phyloP scores from a whole-genome alignment of 2,329 filamentous ascomycete genomes.

The Pezicula carpinea region DNA sequence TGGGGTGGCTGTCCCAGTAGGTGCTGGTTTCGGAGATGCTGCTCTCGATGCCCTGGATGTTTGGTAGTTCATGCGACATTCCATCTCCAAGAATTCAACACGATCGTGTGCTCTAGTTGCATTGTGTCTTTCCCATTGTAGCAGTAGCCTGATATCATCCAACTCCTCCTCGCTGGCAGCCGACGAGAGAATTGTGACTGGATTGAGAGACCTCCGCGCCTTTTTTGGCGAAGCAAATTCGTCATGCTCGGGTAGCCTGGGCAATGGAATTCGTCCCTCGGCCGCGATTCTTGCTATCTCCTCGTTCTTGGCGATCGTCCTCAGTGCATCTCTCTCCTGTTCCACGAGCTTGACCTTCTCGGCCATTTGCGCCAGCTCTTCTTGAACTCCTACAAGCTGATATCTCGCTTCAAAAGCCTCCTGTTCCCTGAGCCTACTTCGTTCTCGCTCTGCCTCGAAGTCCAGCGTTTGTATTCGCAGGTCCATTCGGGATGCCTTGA shows the following conservation, averaged over 20 bases:
- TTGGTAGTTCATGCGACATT: constrained; percentile 67
- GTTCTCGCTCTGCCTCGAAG: constrained; percentile 59
- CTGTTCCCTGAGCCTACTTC: constrained; percentile 57
- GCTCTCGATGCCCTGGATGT: constrained; percentile 39
- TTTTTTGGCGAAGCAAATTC: constrained; percentile 61
- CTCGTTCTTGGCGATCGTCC: constrained; percentile 67
- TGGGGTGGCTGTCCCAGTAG: not conserved
- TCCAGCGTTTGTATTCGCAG: constrained; percentile 52
- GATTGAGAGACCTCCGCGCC: constrained; percentile 38
- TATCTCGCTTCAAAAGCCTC: constrained; percentile 66
- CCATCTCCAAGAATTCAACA: constrained; percentile 70
- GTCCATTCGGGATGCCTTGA: constrained; percentile 53
- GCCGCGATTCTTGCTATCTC: constrained; percentile 69
- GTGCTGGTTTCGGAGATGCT: not conserved
- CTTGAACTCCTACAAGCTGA: constrained; percentile 58
- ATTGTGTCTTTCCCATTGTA: constrained; percentile 45
- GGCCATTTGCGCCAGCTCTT: constrained; percentile 60
- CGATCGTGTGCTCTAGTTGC: constrained; percentile 67
- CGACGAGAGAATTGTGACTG: constrained; percentile 49
- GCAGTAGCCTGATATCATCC: constrained; percentile 38
- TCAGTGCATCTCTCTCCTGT: constrained; percentile 70
- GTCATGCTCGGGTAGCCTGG: constrained; percentile 49
- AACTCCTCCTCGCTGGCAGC: constrained; percentile 43
- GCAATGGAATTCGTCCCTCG: constrained; percentile 65
- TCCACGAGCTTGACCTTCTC: constrained; percentile 62